These are phyloP conservation scores for Thraustochytrium striatum DNA, from an alignment of 352 stramenopile genomes.

Conservation along the genomic window DNA sequence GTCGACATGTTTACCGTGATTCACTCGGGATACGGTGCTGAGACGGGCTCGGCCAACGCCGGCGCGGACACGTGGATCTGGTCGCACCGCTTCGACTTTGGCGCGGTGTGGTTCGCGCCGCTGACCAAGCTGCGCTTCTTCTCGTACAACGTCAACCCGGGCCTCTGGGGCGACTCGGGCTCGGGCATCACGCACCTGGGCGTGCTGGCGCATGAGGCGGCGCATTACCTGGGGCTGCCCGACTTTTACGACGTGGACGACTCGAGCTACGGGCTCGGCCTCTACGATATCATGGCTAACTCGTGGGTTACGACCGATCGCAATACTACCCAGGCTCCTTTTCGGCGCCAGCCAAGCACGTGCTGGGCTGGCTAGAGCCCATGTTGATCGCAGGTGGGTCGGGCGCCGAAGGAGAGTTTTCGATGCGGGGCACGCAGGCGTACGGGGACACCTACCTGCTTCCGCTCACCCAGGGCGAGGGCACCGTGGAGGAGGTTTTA, in stretches of 20 bases:
- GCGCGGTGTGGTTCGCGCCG: too few relatives aligned
- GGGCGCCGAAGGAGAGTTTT: too few relatives aligned
- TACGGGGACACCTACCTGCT: too few relatives aligned
- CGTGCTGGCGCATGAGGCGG: constrained; percentile 58
- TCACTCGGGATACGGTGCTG: constrained; percentile 59
- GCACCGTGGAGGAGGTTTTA: too few relatives aligned
- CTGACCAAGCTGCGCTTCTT: too few relatives aligned
- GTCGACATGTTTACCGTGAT: constrained; percentile 60
- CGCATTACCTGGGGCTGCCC: constrained; percentile 57
- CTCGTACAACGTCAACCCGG: constrained; percentile 39
- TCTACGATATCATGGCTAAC: constrained; percentile 60
- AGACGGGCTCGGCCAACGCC: too few relatives aligned
- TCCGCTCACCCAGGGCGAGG: too few relatives aligned
- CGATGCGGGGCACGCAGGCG: too few relatives aligned
- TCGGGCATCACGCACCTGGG: constrained; percentile 57
- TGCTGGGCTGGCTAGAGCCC: too few relatives aligned
- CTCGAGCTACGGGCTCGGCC: constrained; percentile 53
- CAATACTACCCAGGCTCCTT: constrained; percentile 54
- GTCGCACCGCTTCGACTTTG: too few relatives aligned
- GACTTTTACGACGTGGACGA: constrained; percentile 60
- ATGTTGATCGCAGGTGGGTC: too few relatives aligned
- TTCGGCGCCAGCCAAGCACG: constrained; percentile 55
- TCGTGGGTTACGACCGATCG: constrained; percentile 55
- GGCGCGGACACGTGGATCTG: constrained; percentile 48
- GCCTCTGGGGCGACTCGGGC: constrained; percentile 48